Conservation (phyloP, 768 basidiomycete genomes). For the Imleria badia region DNA sequence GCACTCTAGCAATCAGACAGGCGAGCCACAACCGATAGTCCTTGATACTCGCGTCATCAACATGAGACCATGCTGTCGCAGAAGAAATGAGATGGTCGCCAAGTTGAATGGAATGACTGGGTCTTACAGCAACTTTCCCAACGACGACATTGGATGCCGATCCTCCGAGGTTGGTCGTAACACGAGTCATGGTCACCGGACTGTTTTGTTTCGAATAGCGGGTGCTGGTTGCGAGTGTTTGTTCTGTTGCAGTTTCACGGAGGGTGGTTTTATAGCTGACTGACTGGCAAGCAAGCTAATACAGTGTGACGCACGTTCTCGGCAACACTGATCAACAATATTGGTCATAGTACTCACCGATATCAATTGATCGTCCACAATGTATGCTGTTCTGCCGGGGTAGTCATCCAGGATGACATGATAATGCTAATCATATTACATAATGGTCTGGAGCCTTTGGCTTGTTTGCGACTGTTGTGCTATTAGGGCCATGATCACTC, state of each 20-base stretch:
- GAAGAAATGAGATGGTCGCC: not conserved
- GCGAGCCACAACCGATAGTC: not conserved
- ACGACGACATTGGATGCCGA: conserved; percentile 36
- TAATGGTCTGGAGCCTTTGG: no score
- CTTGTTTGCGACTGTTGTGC: no score
- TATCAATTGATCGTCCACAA: no score
- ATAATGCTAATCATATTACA: no score
- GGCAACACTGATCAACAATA: not conserved
- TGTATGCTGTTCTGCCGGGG: not conserved
- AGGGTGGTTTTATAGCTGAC: no score
- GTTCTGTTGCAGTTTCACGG: no score
- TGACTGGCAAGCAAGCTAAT: no score
- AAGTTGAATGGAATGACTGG: not conserved
- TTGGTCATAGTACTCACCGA: not conserved
- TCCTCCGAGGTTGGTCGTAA: conserved; percentile 39
- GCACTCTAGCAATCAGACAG: not conserved
- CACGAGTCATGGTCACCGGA: conserved; percentile 26
- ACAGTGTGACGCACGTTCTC: not conserved
- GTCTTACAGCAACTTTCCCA: conserved; percentile 31
- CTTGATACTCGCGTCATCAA: conserved; percentile 44
- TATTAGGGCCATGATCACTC: no score
- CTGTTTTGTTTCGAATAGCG: not conserved
- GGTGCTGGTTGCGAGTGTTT: not conserved
- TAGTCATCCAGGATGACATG: not conserved
- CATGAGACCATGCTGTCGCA: conserved; percentile 48